Percentiles rank a stretch among this genome's conserved stretches.
These are phyloP conservation scores for Chaetothyriales sp. DNA, from an alignment of 2,329 filamentous ascomycete genomes.

Conservation along the genomic window DNA sequence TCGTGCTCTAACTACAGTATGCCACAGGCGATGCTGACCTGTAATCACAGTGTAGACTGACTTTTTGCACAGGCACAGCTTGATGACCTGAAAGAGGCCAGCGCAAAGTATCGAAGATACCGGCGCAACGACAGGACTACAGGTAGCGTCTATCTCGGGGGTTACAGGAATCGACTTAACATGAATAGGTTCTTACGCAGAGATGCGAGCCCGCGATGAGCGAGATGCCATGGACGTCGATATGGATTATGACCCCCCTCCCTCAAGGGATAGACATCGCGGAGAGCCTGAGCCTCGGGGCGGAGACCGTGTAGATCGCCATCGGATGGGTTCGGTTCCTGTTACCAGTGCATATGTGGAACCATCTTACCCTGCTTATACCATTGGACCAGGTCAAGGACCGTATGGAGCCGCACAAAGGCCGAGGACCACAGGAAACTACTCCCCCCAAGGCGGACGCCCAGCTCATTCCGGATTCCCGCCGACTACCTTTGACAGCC, in stretches of 20 bases:
- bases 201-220: constrained; percentile 1
- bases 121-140: neutral
- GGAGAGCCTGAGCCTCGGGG: constrained; percentile 7
- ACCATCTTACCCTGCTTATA: neutral
- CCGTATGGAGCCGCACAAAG: neutral
- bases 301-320: neutral
- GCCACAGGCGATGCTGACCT: constrained; percentile 18
- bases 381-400: neutral
- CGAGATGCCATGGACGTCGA: constrained; percentile 11
- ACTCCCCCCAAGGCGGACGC: neutral
- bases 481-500: neutral
- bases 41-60: neutral
- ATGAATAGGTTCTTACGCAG: constrained; percentile 12
- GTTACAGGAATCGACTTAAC: neutral
- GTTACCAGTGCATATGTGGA: neutral
- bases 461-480: neutral
- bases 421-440: neutral
- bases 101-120: constrained; percentile 32
- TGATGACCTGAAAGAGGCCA: constrained; percentile 39
- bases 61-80: constrained; percentile 35
- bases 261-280: constrained; percentile 9
- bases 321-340: neutral
- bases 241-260: constrained; percentile 9
- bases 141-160: neutral
- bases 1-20: constrained; percentile 61